Evolutionary conservation across 1,284 basidiomycete species (phyloP), one percentile per base, ranked within the genome.

Genomic region (Coriolopsis trogii): DNA sequence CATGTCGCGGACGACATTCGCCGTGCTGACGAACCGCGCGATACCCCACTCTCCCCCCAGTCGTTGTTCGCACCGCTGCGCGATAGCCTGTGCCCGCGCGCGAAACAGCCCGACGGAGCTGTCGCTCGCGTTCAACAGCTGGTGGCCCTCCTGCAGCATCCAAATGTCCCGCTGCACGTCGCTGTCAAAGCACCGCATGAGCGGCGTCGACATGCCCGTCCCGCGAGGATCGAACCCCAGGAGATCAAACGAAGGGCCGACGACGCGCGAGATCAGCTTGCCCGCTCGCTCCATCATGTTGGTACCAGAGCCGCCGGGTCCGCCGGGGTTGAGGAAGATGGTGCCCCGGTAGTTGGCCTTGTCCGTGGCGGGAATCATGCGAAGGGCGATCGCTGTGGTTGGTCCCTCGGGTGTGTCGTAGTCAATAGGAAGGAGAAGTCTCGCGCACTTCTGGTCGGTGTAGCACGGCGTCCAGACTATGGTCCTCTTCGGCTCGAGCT

Each of bases 251-350:
- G 72, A 64, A 2, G 69, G 67, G 7, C 79, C 79, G 15, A 80
- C 41, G 30, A 78, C 53, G 0, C 52, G 39, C 18, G 68, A 64
- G 21, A 80, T 51, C 2, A 53, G 39, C 4, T 60, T 47, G 0
- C 73, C 79, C 0, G 26, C 12, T 0, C 26, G 38, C 2, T 62
- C 42, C 15, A 76, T 55, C 0, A 71, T 30, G 4, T 68, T 58
- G 4, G 79, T 72, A 12, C 79, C 79, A 46, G 74, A 73, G 3
- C 72, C 77, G 2, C 79, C 79, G 6, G 79, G 79, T 1, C 80
- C 79, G 1, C 79, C 79, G 0, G 80, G 80, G 51, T 82, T 82
- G 60, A 80, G 63, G 3, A 80, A 63, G 18, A 81, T 65, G 0
- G 77, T 74, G 0, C 79, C 78, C 21, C 68, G 66, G 56, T 78